Base-by-base conservation (phyloP, 768 basidiomycete species). In the Boletus pseudopeckii region DNA sequence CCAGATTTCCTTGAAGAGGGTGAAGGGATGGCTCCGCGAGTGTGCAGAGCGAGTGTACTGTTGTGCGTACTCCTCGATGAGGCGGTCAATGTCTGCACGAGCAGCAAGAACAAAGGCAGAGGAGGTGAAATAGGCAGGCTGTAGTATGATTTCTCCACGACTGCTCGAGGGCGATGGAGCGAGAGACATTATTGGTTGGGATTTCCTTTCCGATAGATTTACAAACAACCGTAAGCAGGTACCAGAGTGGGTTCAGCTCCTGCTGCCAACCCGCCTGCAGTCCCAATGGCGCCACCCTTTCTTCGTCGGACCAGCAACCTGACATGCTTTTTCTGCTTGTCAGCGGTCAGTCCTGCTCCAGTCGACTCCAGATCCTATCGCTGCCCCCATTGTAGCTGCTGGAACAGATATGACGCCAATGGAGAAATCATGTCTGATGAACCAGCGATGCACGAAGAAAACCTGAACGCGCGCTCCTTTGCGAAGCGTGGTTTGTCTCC, bases 401-500 rank as follows among this genome's bases (percentile, higher is more conserved):
- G 83, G 82, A 94, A 92, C 68, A 80, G 83, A 43, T 90, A 80
- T 64, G 82, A 88, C 60, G 69, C 80, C 47, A 66, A 74, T 13
- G 92, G 92, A 36, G 82, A 92, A 58, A 91, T 95, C 58, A 61
- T 86, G 36, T 90, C 90, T 1, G 87, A 92, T 63, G 87, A 93
- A 51, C 89, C 92, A 17, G 90, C 92, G 1, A 93, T 93, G 90
- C 84, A 90, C 64, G 83, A 91, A 58, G 83, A 92, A 64, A 69
- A 77, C 2, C 61, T 95, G 57, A 96, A 93, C 65, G 65, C 73
- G 2, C 68, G 63, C 18, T 86, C 87, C 3, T 94, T 93, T 66
- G 77, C 84, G 0, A 84, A 78, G 65, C 79, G 90, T 67, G 89
- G 90, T 88, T 58, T 40, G 79, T 70, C 20, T 13, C 39, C 9